Conservation (phyloP, 2,329 filamentous ascomycete genomes). For the Lizonia empirigonia region DNA sequence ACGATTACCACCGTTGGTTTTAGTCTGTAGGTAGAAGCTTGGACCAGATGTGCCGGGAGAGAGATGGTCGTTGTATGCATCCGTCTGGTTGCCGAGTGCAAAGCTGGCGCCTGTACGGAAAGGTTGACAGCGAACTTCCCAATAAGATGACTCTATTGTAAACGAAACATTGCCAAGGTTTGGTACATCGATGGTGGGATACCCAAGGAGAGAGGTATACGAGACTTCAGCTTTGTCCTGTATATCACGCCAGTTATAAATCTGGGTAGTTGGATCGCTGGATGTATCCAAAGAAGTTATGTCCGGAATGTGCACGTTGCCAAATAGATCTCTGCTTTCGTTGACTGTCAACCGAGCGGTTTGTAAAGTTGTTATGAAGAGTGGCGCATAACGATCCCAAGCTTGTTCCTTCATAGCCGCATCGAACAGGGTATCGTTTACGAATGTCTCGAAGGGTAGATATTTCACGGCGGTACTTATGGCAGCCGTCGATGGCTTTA, state of each 20-base stretch:
- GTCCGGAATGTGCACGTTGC: conserved; percentile 4
- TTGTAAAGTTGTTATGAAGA: neutral
- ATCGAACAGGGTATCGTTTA: neutral
- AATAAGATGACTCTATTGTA: neutral
- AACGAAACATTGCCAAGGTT: neutral
- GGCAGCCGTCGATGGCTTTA: neutral
- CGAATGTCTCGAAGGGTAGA: neutral
- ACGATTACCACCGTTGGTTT: neutral
- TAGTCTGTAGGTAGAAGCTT: neutral
- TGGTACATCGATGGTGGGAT: neutral
- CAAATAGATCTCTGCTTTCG: neutral
- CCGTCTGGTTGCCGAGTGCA: neutral
- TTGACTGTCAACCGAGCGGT: neutral
- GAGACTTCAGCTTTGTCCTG: neutral
- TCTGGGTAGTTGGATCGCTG: neutral
- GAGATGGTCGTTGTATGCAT: neutral
- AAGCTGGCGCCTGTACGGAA: neutral
- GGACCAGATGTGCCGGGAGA: neutral
- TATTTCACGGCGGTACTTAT: neutral
- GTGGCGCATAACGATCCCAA: neutral
- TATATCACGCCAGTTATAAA: neutral
- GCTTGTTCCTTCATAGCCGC: neutral
- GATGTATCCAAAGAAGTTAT: neutral
- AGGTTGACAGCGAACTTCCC: neutral
- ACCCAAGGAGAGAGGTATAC: neutral